Evolutionary conservation across 2,329 filamentous ascomycete genomes (phyloP), one percentile per base, ranked within the genome.

Genomic region (Colletotrichum filicis): DNA sequence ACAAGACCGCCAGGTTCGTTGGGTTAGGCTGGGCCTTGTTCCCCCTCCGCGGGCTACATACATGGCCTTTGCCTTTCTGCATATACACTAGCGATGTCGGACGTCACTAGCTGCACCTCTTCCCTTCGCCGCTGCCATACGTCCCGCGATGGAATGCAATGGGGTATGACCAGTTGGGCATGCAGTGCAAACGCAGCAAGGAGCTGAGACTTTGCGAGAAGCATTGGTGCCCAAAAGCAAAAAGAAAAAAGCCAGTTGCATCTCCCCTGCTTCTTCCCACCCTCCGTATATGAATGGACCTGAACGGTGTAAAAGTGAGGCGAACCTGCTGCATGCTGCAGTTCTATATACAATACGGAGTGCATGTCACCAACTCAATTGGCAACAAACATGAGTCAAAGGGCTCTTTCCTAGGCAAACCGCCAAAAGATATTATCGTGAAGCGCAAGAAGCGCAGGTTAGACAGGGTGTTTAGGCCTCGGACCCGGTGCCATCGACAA

Each of bases 201-300:
- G 60, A 52, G 26, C 26, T 46, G 59, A 70, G 11, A 35, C 52
- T 52, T 35, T 42, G 37, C 37, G 42, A 26, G 26, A 73, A 62
- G 69, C 66, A 63, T 73, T 73, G 70, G 63, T 74, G 73, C 73
- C 73, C 69, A 73, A 74, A 56, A 28, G 37, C 37, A 22, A 30
- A 57, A 12, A 11, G 32, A 14, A 22, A 19, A 28, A 22, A 12
- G 60, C 24, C 26, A 30, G 30, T 55, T 11, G n/a, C 26, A 14
- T 46, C 12, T 26, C 35, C 32, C 24, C 22, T 46, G n/a, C 53
- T 42, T 42, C 66, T 66, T 22, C 11, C 37, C 62, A 59, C 55
- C 32, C 16, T 49, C 42, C 42, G 19, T 49, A 49, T n/a, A 49
- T 49, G 42, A 19, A 49, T 49, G 42, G 42, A 49, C 42, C 32